These are phyloP conservation scores for Amesomyces nigricolor DNA, from an alignment of 2,329 filamentous ascomycete genomes.

Conservation along the genomic window DNA sequence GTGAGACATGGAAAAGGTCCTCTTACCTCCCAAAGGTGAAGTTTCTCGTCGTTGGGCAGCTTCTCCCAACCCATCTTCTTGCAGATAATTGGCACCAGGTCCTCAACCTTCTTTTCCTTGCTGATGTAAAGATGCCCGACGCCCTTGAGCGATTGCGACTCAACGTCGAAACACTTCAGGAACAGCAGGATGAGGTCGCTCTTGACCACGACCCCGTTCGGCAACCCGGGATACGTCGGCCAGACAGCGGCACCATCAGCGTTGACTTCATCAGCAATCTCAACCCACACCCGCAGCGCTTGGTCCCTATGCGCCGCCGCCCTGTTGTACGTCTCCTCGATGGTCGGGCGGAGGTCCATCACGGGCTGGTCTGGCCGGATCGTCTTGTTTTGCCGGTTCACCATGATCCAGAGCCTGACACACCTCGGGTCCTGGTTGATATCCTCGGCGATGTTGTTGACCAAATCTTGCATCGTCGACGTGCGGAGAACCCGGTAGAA, in stretches of 20 bases:
- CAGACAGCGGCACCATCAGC: constrained; percentile 66
- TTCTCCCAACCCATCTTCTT: constrained; percentile 84
- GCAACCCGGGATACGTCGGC: constrained; percentile 56
- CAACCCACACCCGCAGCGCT: constrained; percentile 80
- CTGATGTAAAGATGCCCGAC: constrained; percentile 81
- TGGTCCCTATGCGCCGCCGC: constrained; percentile 58
- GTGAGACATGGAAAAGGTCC: neutral
- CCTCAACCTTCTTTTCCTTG: constrained; percentile 80
- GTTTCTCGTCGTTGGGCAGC: constrained; percentile 55
- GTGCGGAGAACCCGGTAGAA: constrained; percentile 67
- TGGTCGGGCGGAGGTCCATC: constrained; percentile 66
- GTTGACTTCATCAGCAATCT: constrained; percentile 63
- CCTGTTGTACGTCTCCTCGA: constrained; percentile 61
- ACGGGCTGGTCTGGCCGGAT: constrained; percentile 85
- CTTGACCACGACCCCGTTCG: constrained; percentile 52
- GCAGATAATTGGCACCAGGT: constrained; percentile 71
- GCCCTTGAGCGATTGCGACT: constrained; percentile 68
- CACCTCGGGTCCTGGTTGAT: constrained; percentile 60
- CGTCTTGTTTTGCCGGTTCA: constrained; percentile 97
- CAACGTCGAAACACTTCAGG: constrained; percentile 83
- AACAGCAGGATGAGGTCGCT: constrained; percentile 74
- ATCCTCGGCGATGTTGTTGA: constrained; percentile 64
- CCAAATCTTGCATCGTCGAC: constrained; percentile 72
- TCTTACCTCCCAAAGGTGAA: constrained; percentile 69
- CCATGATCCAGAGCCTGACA: constrained; percentile 91